Base-by-base conservation (phyloP, 2,329 filamentous ascomycete genomes). In the Pseudocercospora crystallina region DNA sequence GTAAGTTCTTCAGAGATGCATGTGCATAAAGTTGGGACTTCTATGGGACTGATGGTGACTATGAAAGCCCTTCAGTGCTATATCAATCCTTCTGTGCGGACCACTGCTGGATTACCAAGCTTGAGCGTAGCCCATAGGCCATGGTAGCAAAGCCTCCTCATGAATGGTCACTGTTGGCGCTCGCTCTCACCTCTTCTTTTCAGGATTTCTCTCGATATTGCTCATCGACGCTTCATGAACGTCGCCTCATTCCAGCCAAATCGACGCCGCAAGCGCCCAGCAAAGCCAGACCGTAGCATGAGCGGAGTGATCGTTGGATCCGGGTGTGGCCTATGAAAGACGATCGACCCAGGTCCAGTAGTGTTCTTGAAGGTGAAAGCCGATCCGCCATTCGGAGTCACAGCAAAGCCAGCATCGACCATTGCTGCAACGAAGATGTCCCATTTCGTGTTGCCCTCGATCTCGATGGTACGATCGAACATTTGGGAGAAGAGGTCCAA, bases 271-370 rank as follows among this genome's bases (percentile, higher is more conserved):
- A 69, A 49, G 1, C 64, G 57, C 34, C 57, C 54, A 5, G 63
- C 65, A 49, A 66, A 13, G n/a, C n/a, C 65, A 0, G 49, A 49
- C 13, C 59, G 60, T 2, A 69, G 44, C 61, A 63, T 61, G 13
- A 65, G 37, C 0, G 59, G 53, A 38, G 66, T 58, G 15, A 68
- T 56, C 8, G 39, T 59, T 0, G 61, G 43, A 3, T 56, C 54
- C 2, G 66, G 63, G 49, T 69, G 66, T 0, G 64, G 66, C 13
- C 57, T 56, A 48, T 68, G 64, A 20, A 69, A 64, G 12, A 57
- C 48, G 42, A 57, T 49, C 3, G 40, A 29, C 8, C 51, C 44
- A n/a, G 13, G 3, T 3, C n/a, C 44, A 2, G 8, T 4, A 1
- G 36, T 5, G 7, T 36, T 8, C n/a, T 29, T 50, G 42, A 60